phyloP scores from a whole-genome alignment of 805 yeast species.

The Saturnispora serradocipensis region DNA sequence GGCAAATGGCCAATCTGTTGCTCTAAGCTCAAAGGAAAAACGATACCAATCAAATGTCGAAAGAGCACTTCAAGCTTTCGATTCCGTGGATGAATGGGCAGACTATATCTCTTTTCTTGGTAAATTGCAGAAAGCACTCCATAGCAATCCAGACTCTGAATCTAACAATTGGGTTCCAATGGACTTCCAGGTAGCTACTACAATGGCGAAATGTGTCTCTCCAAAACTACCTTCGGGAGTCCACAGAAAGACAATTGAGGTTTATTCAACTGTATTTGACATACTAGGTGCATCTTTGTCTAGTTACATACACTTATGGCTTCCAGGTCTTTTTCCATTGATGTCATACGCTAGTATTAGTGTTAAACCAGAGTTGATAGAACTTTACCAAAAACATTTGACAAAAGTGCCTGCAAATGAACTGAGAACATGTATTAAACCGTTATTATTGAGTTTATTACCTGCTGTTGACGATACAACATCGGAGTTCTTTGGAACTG shows the following conservation, averaged over 20 bases:
- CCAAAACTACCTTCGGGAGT: conserved; percentile 90
- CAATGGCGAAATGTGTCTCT: conserved; percentile 70
- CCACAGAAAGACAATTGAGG: conserved; percentile 76
- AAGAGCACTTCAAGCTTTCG: conserved; percentile 66
- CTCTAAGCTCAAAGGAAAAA: conserved; percentile 52
- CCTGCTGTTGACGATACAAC: conserved; percentile 93
- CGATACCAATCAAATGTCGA: conserved; percentile 61
- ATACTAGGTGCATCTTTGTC: conserved; percentile 49
- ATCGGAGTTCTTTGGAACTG: conserved; percentile 65
- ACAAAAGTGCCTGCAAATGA: conserved; percentile 40
- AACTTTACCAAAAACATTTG: conserved; percentile 47
- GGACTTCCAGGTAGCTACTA: conserved; percentile 54
- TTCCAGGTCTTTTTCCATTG: conserved; percentile 86
- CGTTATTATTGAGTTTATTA: conserved; percentile 63
- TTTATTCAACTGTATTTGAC: conserved; percentile 63
- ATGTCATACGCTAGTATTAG: conserved; percentile 83
- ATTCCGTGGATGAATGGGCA: conserved; percentile 91
- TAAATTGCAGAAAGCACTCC: conserved; percentile 64
- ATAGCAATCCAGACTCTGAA: conserved; percentile 34
- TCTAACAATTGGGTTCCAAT: conserved; percentile 54
- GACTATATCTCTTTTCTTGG: conserved; percentile 89
- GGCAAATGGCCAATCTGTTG: conserved; percentile 9
- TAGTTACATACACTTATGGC: conserved; percentile 61
- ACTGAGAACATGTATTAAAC: conserved; percentile 50
- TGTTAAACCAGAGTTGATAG: conserved; percentile 70